Evolutionary conservation across 345 rosid species (phyloP), one percentile per base, ranked within the genome.

Genomic region (Salix arbutifolia): DNA sequence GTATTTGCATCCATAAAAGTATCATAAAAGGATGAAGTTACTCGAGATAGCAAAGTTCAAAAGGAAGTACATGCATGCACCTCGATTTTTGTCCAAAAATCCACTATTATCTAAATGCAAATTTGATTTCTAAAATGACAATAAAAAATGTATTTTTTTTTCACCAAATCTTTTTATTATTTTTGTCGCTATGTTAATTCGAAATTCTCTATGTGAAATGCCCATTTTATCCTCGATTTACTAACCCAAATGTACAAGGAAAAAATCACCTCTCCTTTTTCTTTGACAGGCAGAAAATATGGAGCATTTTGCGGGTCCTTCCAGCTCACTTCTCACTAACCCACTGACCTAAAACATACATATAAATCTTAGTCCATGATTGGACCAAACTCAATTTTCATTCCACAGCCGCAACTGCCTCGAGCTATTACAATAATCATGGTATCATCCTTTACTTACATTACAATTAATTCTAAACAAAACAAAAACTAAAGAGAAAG

Each of bases 361-460:
- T 9, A 0, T 2, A 40, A 35, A 40, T 62, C 62, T 71, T 38
- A 30, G 67, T 69, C 48, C 75, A 50, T 48, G 4, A 28, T 67
- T 74, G 81, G 77, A 82, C 78, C 74, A 5, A 71, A 16, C 65
- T 62, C 72, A 71, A 48, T 42, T 68, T 66, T 50, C 60, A n/a
- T 58, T 9, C 5, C 1, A 23, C 33, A 5, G 21, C 26, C 46
- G 23, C 10, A 21, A 38, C 46, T 35, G 7, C 28, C 21, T 0
- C 23, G 9, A 23, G 17, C 65, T 28, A 65, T 65, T 6, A 21
- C 26, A 6, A 38, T 23, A 72, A 75, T 71, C 18, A 16, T 25
- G 35, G 65, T 19, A 72, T 67, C 67, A 21, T 42, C 44, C 85
- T 81, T 85, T 84, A 46, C 89, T 84, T 82, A 60, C 73, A 72